These are phyloP conservation scores for Chenopodium quinoa DNA, from an alignment of 148 eudicot genomes.

Conservation along the genomic window DNA sequence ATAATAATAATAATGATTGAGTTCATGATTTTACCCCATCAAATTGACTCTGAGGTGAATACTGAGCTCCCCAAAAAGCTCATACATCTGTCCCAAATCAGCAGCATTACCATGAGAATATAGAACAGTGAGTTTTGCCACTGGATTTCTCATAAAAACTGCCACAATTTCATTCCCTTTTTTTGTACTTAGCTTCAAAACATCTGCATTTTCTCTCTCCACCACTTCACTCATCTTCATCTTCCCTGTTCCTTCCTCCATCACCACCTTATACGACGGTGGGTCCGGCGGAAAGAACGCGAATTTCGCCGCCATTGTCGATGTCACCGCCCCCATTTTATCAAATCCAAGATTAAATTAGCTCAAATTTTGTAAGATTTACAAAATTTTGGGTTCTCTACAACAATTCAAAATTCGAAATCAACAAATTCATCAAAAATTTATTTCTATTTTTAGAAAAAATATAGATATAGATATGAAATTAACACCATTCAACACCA, in stretches of 20 bases:
- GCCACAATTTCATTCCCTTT: constrained; percentile 46
- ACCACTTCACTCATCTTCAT: constrained; percentile 27
- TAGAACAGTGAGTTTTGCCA: constrained; percentile 51
- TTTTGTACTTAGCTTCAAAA: constrained; percentile 33
- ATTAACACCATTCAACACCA: no score
- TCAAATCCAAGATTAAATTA: not conserved
- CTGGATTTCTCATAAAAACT: constrained; percentile 43
- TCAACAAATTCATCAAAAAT: not conserved
- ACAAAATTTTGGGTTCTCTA: not conserved
- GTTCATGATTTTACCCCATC: constrained; percentile 53
- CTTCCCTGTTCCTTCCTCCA: constrained; percentile 44
- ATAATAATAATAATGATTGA: no score
- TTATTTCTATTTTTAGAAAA: not conserved
- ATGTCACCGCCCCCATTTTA: constrained; percentile 71
- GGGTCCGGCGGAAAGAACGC: constrained; percentile 83
- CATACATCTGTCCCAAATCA: constrained; percentile 86
- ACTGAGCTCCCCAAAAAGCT: constrained; percentile 67
- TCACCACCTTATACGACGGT: constrained; percentile 54
- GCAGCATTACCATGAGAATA: constrained; percentile 91
- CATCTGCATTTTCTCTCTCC: constrained; percentile 41
- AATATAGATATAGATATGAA: no score
- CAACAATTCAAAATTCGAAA: not conserved
- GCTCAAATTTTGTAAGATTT: not conserved
- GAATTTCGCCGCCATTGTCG: constrained; percentile 85
- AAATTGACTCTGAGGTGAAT: constrained; percentile 65